Evolutionary conservation across 2,329 filamentous ascomycete species (phyloP), one percentile per base, ranked within the genome.

Genomic region (Penicillium verrucosum): DNA sequence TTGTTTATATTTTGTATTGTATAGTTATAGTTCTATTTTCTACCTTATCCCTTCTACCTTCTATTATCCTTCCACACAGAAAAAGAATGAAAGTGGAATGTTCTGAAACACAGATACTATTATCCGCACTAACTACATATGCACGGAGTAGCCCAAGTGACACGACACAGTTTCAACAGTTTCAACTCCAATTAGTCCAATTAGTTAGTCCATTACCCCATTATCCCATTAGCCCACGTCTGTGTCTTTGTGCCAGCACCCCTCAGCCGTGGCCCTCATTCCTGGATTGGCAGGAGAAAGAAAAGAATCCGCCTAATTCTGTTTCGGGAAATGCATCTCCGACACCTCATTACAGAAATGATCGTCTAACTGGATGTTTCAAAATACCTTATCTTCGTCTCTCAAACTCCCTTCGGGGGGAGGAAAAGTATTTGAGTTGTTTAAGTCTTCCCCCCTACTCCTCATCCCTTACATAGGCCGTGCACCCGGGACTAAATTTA

Each of bases 291-390:
- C 18, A 11, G 18, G 11, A 21, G 21, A 4, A 43, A n/a, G 16
- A 27, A 8, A 43, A 27, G 23, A 27, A 34, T 11, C 27, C 36
- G 10, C 44, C 56, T 57, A 25, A 25, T 56, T 54, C 60, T 55
- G n/a, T 49, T 59, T 62, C 29, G 21, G 57, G 63, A 54, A 62
- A 60, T 45, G 32, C 34, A 57, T 44, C 54, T 60, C 61, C 60
- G 55, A 27, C 37, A 1, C 8, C 12, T 23, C 12, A 11, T 25
- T 16, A 27, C 18, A 42, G 37, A 30, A 41, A 32, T 8, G 27
- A 50, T 50, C 37, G 14, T 27, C 46, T 18, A 18, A 47, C 18
- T 36, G 1, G 37, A 9, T 5, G 41, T 40, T 54, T 54, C 34
- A 6, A 54, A 54, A 18, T 21, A 44, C 7, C 41, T 34, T 42